These are phyloP conservation scores for Alternaria arbusti DNA, from an alignment of 2,329 filamentous ascomycete genomes.

Conservation along the genomic window DNA sequence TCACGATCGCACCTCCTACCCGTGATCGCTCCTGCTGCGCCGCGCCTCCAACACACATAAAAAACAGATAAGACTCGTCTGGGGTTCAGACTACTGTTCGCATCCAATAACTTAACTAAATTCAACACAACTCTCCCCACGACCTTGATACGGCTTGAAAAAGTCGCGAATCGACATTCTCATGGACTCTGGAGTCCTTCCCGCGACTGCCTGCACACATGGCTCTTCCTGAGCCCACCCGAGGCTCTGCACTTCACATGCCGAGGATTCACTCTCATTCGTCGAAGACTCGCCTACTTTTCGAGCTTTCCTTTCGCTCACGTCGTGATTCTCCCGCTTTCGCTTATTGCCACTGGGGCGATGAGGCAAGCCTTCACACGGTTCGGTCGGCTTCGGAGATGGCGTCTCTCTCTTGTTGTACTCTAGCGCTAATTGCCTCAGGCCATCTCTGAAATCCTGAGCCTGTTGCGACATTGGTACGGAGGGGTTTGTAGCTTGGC, in stretches of 20 bases:
- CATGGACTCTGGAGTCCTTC: not conserved
- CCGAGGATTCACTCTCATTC: not conserved
- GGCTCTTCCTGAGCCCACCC: not conserved
- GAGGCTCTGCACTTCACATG: not conserved
- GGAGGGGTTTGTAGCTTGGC: fast-evolving
- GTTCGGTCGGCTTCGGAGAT: not conserved
- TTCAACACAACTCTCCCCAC: not conserved
- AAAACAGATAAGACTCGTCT: not conserved
- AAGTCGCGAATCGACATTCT: not conserved
- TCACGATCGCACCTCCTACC: not conserved
- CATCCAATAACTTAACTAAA: not conserved
- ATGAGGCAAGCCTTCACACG: not conserved
- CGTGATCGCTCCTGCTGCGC: too few relatives aligned
- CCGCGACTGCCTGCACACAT: not conserved
- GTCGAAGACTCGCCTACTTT: not conserved
- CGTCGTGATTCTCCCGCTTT: not conserved
- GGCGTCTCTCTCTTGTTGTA: not conserved
- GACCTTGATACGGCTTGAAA: not conserved
- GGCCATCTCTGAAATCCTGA: not conserved
- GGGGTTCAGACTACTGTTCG: not conserved
- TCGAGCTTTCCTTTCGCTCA: not conserved
- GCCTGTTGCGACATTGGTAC: not conserved
- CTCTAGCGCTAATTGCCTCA: not conserved
- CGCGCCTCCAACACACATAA: too few relatives aligned
- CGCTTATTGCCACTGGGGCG: not conserved